Percentiles rank a stretch among this genome's conserved stretches.
Evolutionary conservation across 768 basidiomycete species (phyloP).

Genomic region (Lactarius sp.): DNA sequence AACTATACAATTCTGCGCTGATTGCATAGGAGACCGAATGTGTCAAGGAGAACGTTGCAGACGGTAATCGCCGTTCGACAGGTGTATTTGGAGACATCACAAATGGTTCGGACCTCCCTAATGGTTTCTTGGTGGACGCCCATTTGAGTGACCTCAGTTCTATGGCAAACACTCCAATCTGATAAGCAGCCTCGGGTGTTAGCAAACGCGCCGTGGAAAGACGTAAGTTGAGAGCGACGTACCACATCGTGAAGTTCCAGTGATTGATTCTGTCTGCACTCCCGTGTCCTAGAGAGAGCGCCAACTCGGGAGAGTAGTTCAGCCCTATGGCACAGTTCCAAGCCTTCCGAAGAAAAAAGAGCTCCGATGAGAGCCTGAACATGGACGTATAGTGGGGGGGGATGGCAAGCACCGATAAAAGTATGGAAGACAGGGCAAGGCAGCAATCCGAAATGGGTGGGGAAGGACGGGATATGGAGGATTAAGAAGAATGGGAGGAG

Average conservation of each 20-base stretch:
- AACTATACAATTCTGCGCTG: conserved; percentile 21
- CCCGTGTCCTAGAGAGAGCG: neutral
- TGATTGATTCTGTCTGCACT: conserved; percentile 1
- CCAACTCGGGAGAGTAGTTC: neutral
- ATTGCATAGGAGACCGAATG: conserved; percentile 13
- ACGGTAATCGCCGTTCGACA: conserved; percentile 3
- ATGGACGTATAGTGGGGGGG: too few relatives aligned
- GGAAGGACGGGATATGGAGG: conserved; percentile 9
- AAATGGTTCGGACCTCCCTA: conserved; percentile 4
- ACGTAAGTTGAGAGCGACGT: neutral
- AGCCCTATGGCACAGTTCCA: neutral
- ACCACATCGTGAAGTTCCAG: conserved; percentile 12
- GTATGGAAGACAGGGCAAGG: conserved; percentile 4
- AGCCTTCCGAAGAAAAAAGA: conserved; percentile 1
- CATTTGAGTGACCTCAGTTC: conserved; percentile 11
- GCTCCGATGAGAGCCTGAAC: conserved; percentile 8
- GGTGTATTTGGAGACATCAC: neutral
- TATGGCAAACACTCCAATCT: conserved; percentile 4
- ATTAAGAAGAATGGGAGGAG: neutral
- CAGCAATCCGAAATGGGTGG: neutral
- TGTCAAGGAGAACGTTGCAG: conserved; percentile 15
- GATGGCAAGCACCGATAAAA: conserved; percentile 7
- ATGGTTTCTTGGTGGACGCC: conserved; percentile 4
- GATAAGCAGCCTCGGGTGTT: too few relatives aligned
- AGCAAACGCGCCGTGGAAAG: neutral